Base-by-base conservation (phyloP, 129 eudicot genomes). In the Silybum marianum region DNA sequence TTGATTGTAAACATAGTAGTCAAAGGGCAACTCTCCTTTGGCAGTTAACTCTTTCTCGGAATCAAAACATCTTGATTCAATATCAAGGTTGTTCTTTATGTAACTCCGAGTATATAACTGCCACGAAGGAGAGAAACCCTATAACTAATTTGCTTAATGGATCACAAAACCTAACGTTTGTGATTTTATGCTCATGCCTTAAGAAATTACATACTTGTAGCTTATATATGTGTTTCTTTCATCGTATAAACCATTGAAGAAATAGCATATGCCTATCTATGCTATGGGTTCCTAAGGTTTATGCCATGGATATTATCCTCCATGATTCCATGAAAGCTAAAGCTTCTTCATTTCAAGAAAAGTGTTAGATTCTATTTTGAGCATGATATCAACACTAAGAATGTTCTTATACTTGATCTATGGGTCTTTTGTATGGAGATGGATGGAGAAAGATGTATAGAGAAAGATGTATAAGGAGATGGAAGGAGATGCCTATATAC, bases 11-110 rank as follows among this genome's bases (percentile, higher is more conserved):
- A 72, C 82, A 81, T 79, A 85, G 75, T 62, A 86, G 90, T 88
- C 79, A 69, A 65, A 88, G 91, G 94, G 88, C 94, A 90, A 90
- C 94, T 90, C 94, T 90, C 94, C 94, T 90, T 88, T 90, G 94
- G 91, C 94, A 68, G 88, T 51, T 76, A 63, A 46, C 54, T 40
- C 13, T 24, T 2, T 62, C 23, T 9, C 0, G 14, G 24, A 63
- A 24, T 39, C 18, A 46, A 65, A 16, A 78, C 69, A 7, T 74
- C 72, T 67, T 69, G 48, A 80, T 71, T 36, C 72, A 54, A 26
- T 38, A 76, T 74, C 68, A 66, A 75, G 54, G 71, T 14, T 48
- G 24, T 2, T 62, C 67, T 13, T 40, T 39, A 7, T 26, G 26
- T 12, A 71, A 63, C 68, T 71, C 73, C n/a, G 9, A 21, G 26